phyloP scores from a whole-genome alignment of 352 stramenopile genomes.

The Pythium rishiriense region DNA sequence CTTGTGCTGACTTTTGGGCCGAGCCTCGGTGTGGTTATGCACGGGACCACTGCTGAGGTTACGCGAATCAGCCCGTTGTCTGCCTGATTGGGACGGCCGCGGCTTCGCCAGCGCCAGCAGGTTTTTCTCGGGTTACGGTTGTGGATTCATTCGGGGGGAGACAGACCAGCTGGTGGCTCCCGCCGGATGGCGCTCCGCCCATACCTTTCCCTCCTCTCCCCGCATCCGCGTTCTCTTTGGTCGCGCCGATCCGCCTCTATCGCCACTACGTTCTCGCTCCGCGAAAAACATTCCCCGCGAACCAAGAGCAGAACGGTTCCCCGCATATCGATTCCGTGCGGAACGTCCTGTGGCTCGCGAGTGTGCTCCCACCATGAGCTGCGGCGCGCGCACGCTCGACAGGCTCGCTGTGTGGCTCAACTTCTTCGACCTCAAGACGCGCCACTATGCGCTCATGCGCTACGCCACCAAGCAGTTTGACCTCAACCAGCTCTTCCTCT shows the following conservation, averaged over 20 bases:
- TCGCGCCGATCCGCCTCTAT: not conserved
- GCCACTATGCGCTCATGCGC: slow-evolving; percentile 48
- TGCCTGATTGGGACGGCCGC: not conserved
- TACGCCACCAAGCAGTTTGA: slow-evolving; percentile 48
- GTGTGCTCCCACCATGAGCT: slow-evolving; percentile 7
- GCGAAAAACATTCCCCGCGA: no score
- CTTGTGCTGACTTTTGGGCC: not conserved
- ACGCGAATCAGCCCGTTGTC: not conserved
- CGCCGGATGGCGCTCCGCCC: not conserved
- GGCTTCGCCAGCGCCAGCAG: slow-evolving; percentile 13
- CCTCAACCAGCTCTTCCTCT: slow-evolving; percentile 53
- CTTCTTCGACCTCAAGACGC: slow-evolving; percentile 68
- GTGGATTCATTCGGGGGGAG: not conserved
- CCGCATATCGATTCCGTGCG: not conserved
- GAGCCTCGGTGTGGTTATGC: not conserved
- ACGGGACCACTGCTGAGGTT: not conserved
- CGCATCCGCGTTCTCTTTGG: no score
- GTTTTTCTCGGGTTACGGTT: slow-evolving; percentile 3
- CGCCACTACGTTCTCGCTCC: not conserved
- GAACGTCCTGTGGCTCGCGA: not conserved
- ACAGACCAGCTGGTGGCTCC: not conserved
- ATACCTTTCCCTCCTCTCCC: not conserved
- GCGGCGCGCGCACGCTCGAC: slow-evolving; percentile 26
- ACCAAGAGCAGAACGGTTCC: not conserved
- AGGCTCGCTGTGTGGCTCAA: slow-evolving; percentile 58